phyloP scores from a whole-genome alignment of 1,284 basidiomycete genomes.

The Naganishia sp. region DNA sequence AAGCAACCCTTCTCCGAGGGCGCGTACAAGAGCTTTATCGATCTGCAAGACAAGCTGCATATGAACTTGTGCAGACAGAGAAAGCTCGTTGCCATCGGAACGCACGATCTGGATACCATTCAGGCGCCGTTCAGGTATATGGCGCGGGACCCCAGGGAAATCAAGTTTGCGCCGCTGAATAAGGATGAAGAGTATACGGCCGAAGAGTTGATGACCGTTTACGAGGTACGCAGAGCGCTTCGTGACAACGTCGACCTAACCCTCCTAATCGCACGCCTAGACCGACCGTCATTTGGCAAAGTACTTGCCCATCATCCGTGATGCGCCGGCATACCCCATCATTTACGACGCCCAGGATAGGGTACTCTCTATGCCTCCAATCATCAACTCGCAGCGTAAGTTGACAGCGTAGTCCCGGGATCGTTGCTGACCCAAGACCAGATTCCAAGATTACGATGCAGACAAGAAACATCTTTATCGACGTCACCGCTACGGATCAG shows the following conservation, averaged over 20 bases:
- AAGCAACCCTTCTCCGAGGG: conserved; percentile 77
- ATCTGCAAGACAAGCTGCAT: conserved; percentile 97
- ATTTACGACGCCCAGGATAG: conserved; percentile 87
- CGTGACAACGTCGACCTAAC: neutral
- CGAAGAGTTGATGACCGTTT: conserved; percentile 82
- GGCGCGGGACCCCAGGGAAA: conserved; percentile 81
- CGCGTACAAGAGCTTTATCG: conserved; percentile 96
- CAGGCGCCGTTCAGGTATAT: conserved; percentile 89
- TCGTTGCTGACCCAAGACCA: conserved; percentile 34
- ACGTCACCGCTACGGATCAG: conserved; percentile 95
- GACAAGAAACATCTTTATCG: conserved; percentile 94
- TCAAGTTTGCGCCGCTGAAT: conserved; percentile 84
- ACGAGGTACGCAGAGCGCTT: conserved; percentile 66
- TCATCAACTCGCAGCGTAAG: conserved; percentile 86
- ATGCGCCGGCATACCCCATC: conserved; percentile 95
- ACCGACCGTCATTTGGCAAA: conserved; percentile 85
- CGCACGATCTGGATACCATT: conserved; percentile 93
- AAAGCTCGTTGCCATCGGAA: conserved; percentile 93
- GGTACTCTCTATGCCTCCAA: conserved; percentile 96
- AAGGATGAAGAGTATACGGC: conserved; percentile 74
- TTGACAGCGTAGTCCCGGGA: neutral
- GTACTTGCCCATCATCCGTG: conserved; percentile 90
- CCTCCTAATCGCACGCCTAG: conserved; percentile 54
- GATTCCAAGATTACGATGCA: conserved; percentile 94
- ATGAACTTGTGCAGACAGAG: conserved; percentile 90